Conservation (phyloP, 495 filamentous ascomycete species). For the Tetracladium setigerum region DNA sequence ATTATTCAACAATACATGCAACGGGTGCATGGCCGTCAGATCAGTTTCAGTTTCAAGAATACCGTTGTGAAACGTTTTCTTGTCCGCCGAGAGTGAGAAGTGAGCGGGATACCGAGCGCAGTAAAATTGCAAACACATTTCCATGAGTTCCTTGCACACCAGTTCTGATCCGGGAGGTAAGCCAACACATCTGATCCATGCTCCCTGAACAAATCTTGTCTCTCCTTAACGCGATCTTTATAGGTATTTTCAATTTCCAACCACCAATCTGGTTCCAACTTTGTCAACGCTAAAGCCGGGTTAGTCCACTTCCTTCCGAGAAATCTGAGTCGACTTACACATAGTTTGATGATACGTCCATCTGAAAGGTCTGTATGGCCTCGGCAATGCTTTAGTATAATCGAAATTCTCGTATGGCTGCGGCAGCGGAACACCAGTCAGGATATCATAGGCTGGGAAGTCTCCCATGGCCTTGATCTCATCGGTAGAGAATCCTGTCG, state of each 20-base stretch:
- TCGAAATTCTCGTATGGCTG: conserved; percentile 57
- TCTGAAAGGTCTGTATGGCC: conserved; percentile 73
- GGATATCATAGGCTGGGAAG: conserved; percentile 73
- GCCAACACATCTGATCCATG: conserved; percentile 60
- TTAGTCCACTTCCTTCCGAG: conserved; percentile 5
- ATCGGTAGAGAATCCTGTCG: conserved; percentile 47
- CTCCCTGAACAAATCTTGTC: conserved; percentile 57
- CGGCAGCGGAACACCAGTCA: conserved; percentile 76
- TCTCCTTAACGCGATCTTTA: conserved; percentile 57
- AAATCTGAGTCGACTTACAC: conserved; percentile 51
- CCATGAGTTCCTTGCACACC: conserved; percentile 85
- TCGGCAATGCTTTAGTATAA: conserved; percentile 55
- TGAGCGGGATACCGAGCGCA: conserved; percentile 73
- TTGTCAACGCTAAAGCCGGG: conserved; percentile 55
- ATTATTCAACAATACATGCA: conserved; percentile 71
- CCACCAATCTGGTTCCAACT: conserved; percentile 85
- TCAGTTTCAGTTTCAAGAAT: conserved; percentile 61
- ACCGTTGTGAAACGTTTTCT: conserved; percentile 57
- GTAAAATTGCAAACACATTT: conserved; percentile 76
- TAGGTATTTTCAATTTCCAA: conserved; percentile 82
- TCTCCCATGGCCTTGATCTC: conserved; percentile 71
- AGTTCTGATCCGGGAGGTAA: conserved; percentile 67
- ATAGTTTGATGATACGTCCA: conserved; percentile 93
- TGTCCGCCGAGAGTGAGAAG: conserved; percentile 56
- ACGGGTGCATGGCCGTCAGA: conserved; percentile 54